Base-by-base conservation (phyloP, 805 yeast genomes). In the Pichia scutulata region DNA sequence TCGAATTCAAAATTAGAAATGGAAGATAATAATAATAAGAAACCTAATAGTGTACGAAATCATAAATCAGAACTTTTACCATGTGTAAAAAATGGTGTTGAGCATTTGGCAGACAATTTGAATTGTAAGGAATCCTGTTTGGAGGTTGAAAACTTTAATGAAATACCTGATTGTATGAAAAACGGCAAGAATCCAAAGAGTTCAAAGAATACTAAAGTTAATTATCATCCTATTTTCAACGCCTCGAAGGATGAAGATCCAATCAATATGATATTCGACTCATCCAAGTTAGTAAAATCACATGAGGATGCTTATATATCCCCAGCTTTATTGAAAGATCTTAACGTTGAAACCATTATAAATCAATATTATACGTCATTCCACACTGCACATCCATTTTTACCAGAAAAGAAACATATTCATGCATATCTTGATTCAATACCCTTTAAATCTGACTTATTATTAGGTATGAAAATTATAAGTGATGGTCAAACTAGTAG, bases 391-490 rank as follows among this genome's bases (percentile, higher is more conserved):
- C 81, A 77, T 56, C 82, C 82, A 1, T 64, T 77, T 28, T 60
- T 77, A 50, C 80, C 82, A 0, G 69, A 70, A 3, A 48, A 61
- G 36, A 55, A 57, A 9, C 68, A 73, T 26, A 64, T 76, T 7
- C 43, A 59, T 13, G 53, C 57, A 1, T 76, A 66, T 53, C 54
- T 76, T 10, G 51, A 56, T 7, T 47, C 64, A 14, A 58, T 69
- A 1, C 70, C 71, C 0, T 53, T 67, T 40, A 70, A 70, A 24
- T 62, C 62, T 37, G 81, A 77, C 51, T 51, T 75, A n/a, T 41
- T 77, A 7, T 61, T 69, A 1, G 70, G 75, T 1, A 75, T 77
- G 79, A 74, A 75, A 52, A 53, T 77, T 3, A 62, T 77, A 18
- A 76, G 74, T 1, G 80, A 75, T 50, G 81, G 81, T 3, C 77